Evolutionary conservation across 345 rosid species (phyloP), one percentile per base, ranked within the genome.

Genomic region (Salix exigua): DNA sequence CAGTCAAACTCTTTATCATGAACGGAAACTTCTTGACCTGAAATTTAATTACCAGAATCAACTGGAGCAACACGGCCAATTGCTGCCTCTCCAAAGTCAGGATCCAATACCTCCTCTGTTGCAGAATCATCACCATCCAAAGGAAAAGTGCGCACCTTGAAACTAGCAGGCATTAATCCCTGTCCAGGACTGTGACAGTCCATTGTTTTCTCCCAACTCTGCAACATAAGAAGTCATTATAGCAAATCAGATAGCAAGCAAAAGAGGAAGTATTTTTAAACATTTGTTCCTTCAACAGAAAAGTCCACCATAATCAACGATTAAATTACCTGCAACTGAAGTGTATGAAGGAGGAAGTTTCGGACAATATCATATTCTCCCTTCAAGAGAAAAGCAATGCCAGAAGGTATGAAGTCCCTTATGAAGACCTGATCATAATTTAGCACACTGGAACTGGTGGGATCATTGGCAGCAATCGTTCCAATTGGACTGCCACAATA

Each of bases 141-240:
- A n/a, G 90, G 96, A 80, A 90, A 87, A 31, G 87, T 90, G 46
- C 92, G 89, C 81, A 95, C 97, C 87, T 95, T 95, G 83, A 95
- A 95, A 83, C 97, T 93, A 60, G 96, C 93, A 65, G 99, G 99
- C 99, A 95, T 95, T 82, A 93, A 73, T 63, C 99, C 99, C 79
- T 93, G 97, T 73, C 99, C 97, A 60, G 99, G 99, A 74, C 97
- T 95, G 78, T 95, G 86, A 72, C 97, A 93, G 74, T 95, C 99
- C 91, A 95, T 89, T 46, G 99, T 95, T 83, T 95, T 95, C 92
- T 93, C 97, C 99, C 99, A 95, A 82, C 97, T 93, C 99, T 95
- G 38, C 66, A 53, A 75, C 26, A 21, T 13, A 77, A 74, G 18
- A 71, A 46, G 60, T 16, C 19, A 78, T 19, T 6, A 9, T 5